Evolutionary conservation across 2,329 filamentous ascomycete genomes (phyloP).

Genomic region (Aureobasidium sp.): DNA sequence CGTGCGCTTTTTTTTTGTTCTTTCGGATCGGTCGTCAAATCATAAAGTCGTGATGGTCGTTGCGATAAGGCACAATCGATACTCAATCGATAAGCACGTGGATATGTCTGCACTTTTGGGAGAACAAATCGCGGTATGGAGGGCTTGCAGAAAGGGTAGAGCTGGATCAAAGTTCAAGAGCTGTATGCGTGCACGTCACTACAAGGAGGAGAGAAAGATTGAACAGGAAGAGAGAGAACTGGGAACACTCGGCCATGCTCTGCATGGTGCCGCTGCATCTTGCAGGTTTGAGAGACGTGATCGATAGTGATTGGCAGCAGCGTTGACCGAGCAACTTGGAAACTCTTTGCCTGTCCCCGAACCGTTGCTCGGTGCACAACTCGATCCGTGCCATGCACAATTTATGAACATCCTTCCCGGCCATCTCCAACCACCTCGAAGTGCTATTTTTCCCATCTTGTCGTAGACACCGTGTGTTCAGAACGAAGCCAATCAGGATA

Average conservation of each 20-base stretch:
- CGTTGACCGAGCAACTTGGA: slow-evolving; percentile 8
- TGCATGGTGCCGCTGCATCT: slow-evolving; percentile 9
- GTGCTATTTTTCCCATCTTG: background rate
- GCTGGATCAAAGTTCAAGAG: background rate
- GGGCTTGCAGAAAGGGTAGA: background rate
- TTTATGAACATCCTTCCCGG: background rate
- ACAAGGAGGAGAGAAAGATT: background rate
- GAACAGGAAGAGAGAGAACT: background rate
- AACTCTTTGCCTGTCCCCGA: background rate
- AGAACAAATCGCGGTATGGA: background rate
- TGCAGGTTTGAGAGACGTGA: background rate
- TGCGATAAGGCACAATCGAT: background rate
- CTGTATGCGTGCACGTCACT: slow-evolving; percentile 1
- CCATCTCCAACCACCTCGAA: slow-evolving; percentile 2
- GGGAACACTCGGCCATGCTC: slow-evolving; percentile 4
- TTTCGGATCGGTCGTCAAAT: background rate
- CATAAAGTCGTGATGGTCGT: slow-evolving; percentile 15
- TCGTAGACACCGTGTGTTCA: background rate
- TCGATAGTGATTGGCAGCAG: slow-evolving; percentile 12
- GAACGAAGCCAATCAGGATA: background rate
- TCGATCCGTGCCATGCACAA: background rate
- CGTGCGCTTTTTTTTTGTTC: background rate
- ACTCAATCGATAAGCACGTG: slow-evolving; percentile 10
- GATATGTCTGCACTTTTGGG: background rate
- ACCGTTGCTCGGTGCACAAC: slow-evolving; percentile 1